phyloP scores from a whole-genome alignment of 2,329 filamentous ascomycete genomes.

The Colletotrichum truncatum region DNA sequence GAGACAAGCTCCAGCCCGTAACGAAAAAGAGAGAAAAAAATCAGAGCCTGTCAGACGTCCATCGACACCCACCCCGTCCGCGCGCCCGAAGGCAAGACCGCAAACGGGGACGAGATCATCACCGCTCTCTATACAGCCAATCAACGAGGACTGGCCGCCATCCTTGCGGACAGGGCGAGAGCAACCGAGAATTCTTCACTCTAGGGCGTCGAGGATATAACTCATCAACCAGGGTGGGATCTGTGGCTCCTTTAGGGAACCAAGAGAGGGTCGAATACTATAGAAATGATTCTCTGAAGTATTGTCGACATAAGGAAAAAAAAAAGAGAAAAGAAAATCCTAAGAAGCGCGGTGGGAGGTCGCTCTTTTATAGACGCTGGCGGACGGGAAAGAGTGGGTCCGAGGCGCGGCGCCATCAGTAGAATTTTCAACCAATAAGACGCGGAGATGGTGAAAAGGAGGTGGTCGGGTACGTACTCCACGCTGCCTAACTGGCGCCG shows the following conservation, averaged over 20 bases:
- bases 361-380: neutral
- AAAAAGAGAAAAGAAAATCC: slow-evolving; percentile 17
- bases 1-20: slow-evolving; percentile 53
- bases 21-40: slow-evolving; percentile 64
- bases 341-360: neutral
- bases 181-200: slow-evolving; percentile 76
- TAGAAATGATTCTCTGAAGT: slow-evolving; percentile 89
- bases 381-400: neutral
- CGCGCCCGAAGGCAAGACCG: slow-evolving; percentile 81
- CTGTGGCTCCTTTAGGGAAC: slow-evolving; percentile 93
- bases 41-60: slow-evolving; percentile 92
- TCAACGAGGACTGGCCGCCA: slow-evolving; percentile 53
- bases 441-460: neutral
- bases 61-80: slow-evolving; percentile 81
- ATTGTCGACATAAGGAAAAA: slow-evolving; percentile 31
- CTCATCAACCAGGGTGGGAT: slow-evolving; percentile 96
- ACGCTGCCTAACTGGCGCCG: neutral
- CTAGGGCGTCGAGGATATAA: slow-evolving; percentile 87
- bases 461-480: neutral
- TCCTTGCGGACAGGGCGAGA: slow-evolving; percentile 70
- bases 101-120: slow-evolving; percentile 89
- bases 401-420: slow-evolving; percentile 6
- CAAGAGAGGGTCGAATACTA: slow-evolving; percentile 95
- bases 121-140: slow-evolving; percentile 80
- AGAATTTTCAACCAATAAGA: slow-evolving; percentile 13